Evolutionary conservation across 352 stramenopile species (phyloP), one percentile per base, ranked within the genome.

Genomic region (Bremia lactucae): DNA sequence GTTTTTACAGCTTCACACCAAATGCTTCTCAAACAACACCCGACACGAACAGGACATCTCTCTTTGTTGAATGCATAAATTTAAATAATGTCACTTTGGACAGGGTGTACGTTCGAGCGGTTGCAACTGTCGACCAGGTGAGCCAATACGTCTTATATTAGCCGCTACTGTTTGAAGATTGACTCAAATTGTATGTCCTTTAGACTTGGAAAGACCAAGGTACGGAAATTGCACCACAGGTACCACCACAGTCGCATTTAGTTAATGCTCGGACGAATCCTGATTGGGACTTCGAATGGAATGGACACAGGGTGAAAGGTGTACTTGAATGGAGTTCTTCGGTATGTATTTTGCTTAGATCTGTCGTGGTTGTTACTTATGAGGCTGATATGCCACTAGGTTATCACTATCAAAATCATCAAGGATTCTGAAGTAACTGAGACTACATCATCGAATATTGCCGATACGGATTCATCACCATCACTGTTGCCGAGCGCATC

Each of bases 201-300:
- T 46, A 79, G 68, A 61, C 78, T 37, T 93, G 80, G 80, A 80
- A 60, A 34, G 55, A 46, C 1, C 66, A 86, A 43, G 72, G 63
- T 11, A 40, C 42, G 19, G 63, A 37, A 16, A 70, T 72, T 23
- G 81, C 72, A n/a, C 79, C 79, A 10, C 53, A 49, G 6, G 65
- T 87, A 25, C 68, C 65, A 16, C 79, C 79, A 19, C 79, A 92
- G 56, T 88, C 76, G 6, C 79, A 92, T 49, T 47, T 87, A 10
- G 79, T 92, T 24, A 92, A 92, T 44, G 76, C 73, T 23, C 68
- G 79, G 37, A 89, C 76, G 14, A 89, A 92, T 31, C 43, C 59
- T 0, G 25, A 57, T 18, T 91, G 75, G 76, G 46, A 65, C 11
- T 60, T 64, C 40, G 58, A 72, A 18, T 87, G 61, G 65, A 89